These are phyloP conservation scores for Aspergillus hancockii DNA, from an alignment of 495 filamentous ascomycete species.

Conservation along the genomic window DNA sequence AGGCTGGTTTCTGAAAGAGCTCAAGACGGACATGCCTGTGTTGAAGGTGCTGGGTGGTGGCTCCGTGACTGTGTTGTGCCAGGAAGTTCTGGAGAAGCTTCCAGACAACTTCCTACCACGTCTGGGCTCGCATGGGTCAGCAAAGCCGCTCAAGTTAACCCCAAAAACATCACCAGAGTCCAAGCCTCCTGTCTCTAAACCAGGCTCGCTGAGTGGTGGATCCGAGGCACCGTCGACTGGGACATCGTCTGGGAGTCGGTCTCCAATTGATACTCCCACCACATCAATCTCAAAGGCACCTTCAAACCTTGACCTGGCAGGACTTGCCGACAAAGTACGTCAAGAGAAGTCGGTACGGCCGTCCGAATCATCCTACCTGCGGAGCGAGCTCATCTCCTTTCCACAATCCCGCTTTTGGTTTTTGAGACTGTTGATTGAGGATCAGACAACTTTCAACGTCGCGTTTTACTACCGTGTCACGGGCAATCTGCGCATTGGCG, in stretches of 20 bases:
- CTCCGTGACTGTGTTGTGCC: not conserved
- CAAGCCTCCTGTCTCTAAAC: no score
- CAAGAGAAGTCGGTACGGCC: not conserved
- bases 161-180: no score
- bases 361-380: not conserved
- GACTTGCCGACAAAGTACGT: no score
- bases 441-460: constrained; percentile 37
- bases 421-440: constrained; percentile 24
- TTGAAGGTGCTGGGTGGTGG: constrained; percentile 41
- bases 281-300: no score
- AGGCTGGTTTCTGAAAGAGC: constrained; percentile 38
- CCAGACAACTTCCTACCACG: not conserved
- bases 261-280: no score
- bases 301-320: no score
- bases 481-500: not conserved
- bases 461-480: not conserved
- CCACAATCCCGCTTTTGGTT: constrained; percentile 47
- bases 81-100: not conserved
- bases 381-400: constrained; percentile 27
- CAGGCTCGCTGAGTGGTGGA: no score
- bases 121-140: no score
- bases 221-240: no score
- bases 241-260: no score
- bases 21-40: constrained; percentile 47
- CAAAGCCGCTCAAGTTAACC: no score